Evolutionary conservation across 495 filamentous ascomycete species (phyloP).

Genomic region (Talaromyces liani): DNA sequence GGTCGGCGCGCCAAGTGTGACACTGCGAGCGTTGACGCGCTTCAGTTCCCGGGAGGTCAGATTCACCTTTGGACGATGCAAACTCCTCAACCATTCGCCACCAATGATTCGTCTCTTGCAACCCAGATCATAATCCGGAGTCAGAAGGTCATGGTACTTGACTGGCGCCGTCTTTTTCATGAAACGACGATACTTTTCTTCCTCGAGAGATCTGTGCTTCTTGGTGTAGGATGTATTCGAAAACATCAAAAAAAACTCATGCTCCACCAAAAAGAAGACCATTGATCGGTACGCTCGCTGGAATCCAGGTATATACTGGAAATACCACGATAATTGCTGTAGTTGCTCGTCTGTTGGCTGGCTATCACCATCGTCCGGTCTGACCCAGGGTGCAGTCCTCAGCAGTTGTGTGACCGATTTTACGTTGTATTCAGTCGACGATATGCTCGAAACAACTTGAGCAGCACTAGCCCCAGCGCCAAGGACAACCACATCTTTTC

Average conservation of each 20-base stretch:
- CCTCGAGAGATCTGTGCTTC: conserved; percentile 17
- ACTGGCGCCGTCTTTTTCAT: conserved; percentile 45
- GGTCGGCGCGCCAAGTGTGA: conserved; percentile 41
- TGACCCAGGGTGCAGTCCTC: conserved; percentile 56
- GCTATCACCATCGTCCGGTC: conserved; percentile 10
- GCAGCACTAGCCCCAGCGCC: conserved; percentile 51
- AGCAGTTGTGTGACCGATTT: conserved; percentile 57
- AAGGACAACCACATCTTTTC: conserved; percentile 49
- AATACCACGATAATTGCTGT: conserved; percentile 6
- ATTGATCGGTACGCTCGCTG: conserved; percentile 19
- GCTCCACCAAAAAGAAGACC: conserved; percentile 31
- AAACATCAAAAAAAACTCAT: conserved; percentile 28
- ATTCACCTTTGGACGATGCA: conserved; percentile 47
- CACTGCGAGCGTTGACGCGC: conserved; percentile 37
- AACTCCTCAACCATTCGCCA: conserved; percentile 43
- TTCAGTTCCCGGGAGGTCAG: conserved; percentile 49
- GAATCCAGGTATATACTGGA: conserved; percentile 40
- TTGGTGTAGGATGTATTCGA: conserved; percentile 20
- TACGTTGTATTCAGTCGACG: conserved; percentile 31
- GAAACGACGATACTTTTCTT: conserved; percentile 33
- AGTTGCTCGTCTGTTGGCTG: conserved; percentile 30
- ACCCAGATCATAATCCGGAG: conserved; percentile 52
- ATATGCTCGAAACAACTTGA: conserved; percentile 35
- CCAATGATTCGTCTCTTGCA: conserved; percentile 59
- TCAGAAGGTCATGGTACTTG: conserved; percentile 58